phyloP scores from a whole-genome alignment of 2,329 filamentous ascomycete species.

The Ceratocystiopsis sp. region DNA sequence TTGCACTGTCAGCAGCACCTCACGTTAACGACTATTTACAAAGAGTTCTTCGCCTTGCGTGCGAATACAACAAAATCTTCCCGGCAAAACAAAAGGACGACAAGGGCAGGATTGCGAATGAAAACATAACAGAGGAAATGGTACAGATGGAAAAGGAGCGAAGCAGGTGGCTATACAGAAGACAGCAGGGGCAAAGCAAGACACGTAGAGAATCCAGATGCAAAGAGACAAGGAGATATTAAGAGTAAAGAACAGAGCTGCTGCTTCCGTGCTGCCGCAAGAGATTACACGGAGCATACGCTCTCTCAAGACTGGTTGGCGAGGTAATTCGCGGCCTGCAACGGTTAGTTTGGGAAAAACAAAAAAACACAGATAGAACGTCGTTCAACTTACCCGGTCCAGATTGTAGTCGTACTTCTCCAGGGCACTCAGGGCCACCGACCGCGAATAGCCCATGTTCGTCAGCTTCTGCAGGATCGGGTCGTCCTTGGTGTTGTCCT shows the following conservation, averaged over 20 bases:
- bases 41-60: not conserved
- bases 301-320: constrained; percentile 31
- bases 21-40: too few species aligned
- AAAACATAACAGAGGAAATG: not conserved
- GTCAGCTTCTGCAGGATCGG: constrained; percentile 80
- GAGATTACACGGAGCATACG: not conserved
- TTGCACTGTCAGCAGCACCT: not conserved
- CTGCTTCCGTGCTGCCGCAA: too few species aligned
- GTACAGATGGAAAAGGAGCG: not conserved
- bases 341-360: not conserved
- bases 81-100: not conserved
- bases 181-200: not conserved
- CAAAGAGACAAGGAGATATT: not conserved
- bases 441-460: constrained; percentile 69
- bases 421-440: constrained; percentile 58
- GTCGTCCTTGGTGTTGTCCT: constrained; percentile 71
- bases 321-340: constrained; percentile 36
- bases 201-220: not conserved
- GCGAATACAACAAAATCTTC: not conserved
- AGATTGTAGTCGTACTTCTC: constrained; percentile 95
- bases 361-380: not conserved
- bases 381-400: constrained; percentile 53
- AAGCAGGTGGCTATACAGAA: too few species aligned
- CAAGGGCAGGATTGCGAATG: not conserved
- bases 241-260: not conserved